Evolutionary conservation across 2,329 filamentous ascomycete species (phyloP).

Genomic region (Fusarium sp.): DNA sequence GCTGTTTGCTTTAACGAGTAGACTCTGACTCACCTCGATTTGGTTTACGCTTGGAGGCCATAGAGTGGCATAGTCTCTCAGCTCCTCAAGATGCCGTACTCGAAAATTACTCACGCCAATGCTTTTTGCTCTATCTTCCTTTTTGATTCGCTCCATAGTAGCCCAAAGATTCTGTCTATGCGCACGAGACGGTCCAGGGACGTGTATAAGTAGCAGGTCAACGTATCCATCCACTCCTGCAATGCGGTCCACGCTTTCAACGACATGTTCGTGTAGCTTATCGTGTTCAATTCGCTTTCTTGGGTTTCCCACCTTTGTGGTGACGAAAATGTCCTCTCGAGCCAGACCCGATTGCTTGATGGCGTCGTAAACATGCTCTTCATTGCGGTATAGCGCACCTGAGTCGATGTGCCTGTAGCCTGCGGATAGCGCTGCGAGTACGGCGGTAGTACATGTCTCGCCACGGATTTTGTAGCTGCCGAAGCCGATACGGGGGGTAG

Average conservation of each 20-base stretch:
- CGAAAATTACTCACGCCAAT: conserved; percentile 82
- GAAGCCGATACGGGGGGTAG: conserved; percentile 75
- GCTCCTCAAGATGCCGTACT: conserved; percentile 73
- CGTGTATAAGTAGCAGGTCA: conserved; percentile 78
- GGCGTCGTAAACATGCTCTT: conserved; percentile 72
- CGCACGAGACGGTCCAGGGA: conserved; percentile 64
- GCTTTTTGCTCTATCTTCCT: conserved; percentile 68
- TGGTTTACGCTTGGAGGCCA: conserved; percentile 81
- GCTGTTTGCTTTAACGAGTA: neutral
- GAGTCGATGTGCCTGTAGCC: conserved; percentile 75
- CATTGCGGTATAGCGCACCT: conserved; percentile 73
- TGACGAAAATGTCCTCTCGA: conserved; percentile 72
- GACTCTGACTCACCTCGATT: conserved; percentile 67
- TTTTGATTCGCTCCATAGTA: conserved; percentile 70
- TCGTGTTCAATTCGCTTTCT: conserved; percentile 53
- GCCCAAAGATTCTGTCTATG: conserved; percentile 72
- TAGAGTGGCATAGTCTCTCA: conserved; percentile 71
- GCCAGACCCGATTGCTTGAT: conserved; percentile 66
- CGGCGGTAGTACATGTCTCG: conserved; percentile 66
- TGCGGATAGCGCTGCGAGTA: conserved; percentile 64
- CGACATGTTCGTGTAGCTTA: conserved; percentile 66
- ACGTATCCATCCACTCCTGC: conserved; percentile 69
- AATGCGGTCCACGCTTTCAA: conserved; percentile 72
- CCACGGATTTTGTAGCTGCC: conserved; percentile 73
- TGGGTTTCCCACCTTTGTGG: conserved; percentile 72